Evolutionary conservation across 108 stramenopile genomes (phyloP).

Genomic region (Cyclostephanos invisitatus): DNA sequence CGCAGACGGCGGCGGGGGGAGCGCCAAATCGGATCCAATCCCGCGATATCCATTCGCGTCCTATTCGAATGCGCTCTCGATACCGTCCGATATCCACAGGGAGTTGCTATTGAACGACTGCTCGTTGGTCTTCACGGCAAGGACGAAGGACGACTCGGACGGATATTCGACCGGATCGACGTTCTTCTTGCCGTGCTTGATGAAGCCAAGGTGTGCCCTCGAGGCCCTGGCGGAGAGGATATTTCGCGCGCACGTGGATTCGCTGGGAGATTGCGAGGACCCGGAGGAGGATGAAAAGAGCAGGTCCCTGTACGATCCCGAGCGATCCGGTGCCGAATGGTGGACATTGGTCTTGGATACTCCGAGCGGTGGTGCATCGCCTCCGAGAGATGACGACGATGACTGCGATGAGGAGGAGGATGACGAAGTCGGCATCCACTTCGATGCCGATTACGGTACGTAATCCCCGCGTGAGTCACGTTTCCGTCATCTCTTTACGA

Average conservation of each 20-base stretch:
- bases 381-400: constrained; percentile 27
- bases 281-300: background rate
- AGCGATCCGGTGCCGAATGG: constrained; percentile 89
- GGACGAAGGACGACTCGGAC: constrained; percentile 67
- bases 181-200: constrained; percentile 78
- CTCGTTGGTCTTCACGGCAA: constrained; percentile 73
- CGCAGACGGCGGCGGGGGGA: constrained; percentile 24
- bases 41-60: constrained; percentile 71
- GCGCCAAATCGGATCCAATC: constrained; percentile 48
- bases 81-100: constrained; percentile 31
- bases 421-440: constrained; percentile 88
- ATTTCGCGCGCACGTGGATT: constrained; percentile 71
- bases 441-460: constrained; percentile 87
- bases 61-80: constrained; percentile 48
- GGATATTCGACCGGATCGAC: constrained; percentile 80
- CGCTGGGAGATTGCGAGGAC: constrained; percentile 35
- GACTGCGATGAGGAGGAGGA: constrained; percentile 62
- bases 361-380: constrained; percentile 27
- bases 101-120: constrained; percentile 63
- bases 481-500: background rate
- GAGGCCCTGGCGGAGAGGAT: constrained; percentile 75
- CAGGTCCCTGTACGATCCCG: constrained; percentile 63
- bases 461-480: background rate
- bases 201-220: constrained; percentile 83
- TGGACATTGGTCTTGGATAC: constrained; percentile 88